phyloP scores from a whole-genome alignment of 805 yeast species.

The Kazachstania africana region DNA sequence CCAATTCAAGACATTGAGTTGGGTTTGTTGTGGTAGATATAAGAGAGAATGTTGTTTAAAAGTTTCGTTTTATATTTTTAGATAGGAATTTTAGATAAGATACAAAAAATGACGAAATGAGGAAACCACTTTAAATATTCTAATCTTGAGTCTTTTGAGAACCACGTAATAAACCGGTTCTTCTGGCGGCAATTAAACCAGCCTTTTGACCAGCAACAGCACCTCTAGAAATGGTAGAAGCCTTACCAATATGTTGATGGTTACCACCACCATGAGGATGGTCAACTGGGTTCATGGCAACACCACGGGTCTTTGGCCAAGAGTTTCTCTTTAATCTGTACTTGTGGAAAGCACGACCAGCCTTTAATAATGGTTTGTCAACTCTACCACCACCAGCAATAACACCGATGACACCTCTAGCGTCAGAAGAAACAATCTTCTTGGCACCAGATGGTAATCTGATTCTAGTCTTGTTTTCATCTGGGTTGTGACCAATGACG shows the following conservation, averaged over 20 bases:
- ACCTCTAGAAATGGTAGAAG: conserved; percentile 98
- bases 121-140: conserved; percentile 22
- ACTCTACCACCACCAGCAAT: conserved; percentile 99
- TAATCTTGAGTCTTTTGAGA: conserved; percentile 86
- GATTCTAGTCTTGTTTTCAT: conserved; percentile 97
- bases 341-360: conserved; percentile 99
- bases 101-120: conserved; percentile 2
- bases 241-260: conserved; percentile 99
- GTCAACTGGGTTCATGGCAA: conserved; percentile 99
- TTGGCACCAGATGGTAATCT: conserved; percentile 99
- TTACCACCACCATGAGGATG: conserved; percentile 99
- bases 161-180: conserved; percentile 99
- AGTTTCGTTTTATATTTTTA: too few relatives aligned
- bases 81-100: too few relatives aligned
- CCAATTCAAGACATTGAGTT: not conserved
- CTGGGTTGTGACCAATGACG: conserved; percentile 98
- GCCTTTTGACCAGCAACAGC: conserved; percentile 99
- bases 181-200: conserved; percentile 99
- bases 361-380: conserved; percentile 98
- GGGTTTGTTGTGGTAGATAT: not conserved
- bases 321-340: conserved; percentile 99
- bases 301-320: conserved; percentile 99
- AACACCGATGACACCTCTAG: conserved; percentile 99
- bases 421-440: conserved; percentile 89
- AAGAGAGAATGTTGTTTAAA: too few relatives aligned